Evolutionary conservation across 768 basidiomycete genomes (phyloP), one percentile per base, ranked within the genome.

Genomic region (Melanogaster broomeanus): DNA sequence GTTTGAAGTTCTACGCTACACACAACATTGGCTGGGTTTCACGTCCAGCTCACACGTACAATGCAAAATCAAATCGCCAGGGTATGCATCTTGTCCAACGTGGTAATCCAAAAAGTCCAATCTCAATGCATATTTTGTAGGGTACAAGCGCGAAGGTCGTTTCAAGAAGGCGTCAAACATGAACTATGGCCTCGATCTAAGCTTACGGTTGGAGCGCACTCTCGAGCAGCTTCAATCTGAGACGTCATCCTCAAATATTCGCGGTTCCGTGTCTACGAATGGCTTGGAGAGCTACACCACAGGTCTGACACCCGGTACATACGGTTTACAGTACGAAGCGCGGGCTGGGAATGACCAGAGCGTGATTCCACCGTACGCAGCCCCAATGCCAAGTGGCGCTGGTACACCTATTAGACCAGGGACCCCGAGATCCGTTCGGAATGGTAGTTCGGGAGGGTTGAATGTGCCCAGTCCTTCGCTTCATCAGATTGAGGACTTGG

Each of bases 101-200:
- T 73, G 73, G 66, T 78, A 74, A 71, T 74, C 76, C 63, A 21
- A 25, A 66, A 78, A 74, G 71, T 74, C 76, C 63, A 21, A 25
- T 6, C 24, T 21, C 42, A 41, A 13, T 15, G 3, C 41, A 31
- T n/a, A 12, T 8, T 41, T 37, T 16, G 8, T 28, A 70, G 66
- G 63, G 4, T 68, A 61, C n/a, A 72, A 57, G 21, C 69, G 74
- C 34, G 66, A 87, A 4, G 93, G 93, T 28, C 80, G 92, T 19
- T 96, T 96, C 78, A 96, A 96, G 77, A 96, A 96, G 71, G 92
- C 92, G 1, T 86, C 84, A 15, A 96, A 96, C 70, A 85, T 95
- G 87, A 96, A 95, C 65, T 93, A 87, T 60, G 90, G 80, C 19
- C 72, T 79, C 35, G 74, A 71, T 34, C 56, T 80, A 2, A 75